Conservation (phyloP, 225 moss, liverwort and hornwort species). For the Antitrichia curtipendula region DNA sequence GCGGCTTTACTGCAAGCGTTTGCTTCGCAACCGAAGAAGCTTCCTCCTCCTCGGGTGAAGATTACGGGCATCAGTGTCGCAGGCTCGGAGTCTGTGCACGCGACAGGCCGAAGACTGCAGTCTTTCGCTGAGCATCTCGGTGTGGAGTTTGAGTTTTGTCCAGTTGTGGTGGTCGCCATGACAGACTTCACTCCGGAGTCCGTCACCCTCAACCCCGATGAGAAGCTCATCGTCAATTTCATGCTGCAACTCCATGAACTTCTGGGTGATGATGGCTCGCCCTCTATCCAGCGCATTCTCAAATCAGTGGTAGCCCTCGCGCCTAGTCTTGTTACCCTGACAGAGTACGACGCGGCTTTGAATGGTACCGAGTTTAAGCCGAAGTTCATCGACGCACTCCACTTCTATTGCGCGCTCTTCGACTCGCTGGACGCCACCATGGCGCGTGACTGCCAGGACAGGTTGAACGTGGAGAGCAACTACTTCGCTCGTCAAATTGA, state of each 20-base stretch:
- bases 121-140: constrained; percentile 37
- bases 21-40: constrained; percentile 36
- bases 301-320: constrained; percentile 23
- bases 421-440: constrained; percentile 57
- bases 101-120: constrained; percentile 39
- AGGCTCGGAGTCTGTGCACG: constrained; percentile 17
- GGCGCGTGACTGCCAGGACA: constrained; percentile 45
- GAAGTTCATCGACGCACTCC: constrained; percentile 50
- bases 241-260: constrained; percentile 56
- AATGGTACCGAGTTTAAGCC: constrained; percentile 31
- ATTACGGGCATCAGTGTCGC: constrained; percentile 43
- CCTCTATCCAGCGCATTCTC: constrained; percentile 11
- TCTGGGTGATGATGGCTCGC: constrained; percentile 17
- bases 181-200: constrained; percentile 25
- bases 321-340: constrained; percentile 47
- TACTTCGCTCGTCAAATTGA: constrained; percentile 52
- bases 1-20: constrained; percentile 58
- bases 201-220: constrained; percentile 14
- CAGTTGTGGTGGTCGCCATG: constrained; percentile 14
- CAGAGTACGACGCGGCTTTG: constrained; percentile 56
- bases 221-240: constrained; percentile 37
- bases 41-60: constrained; percentile 33
- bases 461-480: constrained; percentile 49
- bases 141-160: constrained; percentile 45
- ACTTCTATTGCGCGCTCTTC: constrained; percentile 64